Conservation (phyloP, 179 eudicot genomes). For the Heliamphora ciliata region DNA sequence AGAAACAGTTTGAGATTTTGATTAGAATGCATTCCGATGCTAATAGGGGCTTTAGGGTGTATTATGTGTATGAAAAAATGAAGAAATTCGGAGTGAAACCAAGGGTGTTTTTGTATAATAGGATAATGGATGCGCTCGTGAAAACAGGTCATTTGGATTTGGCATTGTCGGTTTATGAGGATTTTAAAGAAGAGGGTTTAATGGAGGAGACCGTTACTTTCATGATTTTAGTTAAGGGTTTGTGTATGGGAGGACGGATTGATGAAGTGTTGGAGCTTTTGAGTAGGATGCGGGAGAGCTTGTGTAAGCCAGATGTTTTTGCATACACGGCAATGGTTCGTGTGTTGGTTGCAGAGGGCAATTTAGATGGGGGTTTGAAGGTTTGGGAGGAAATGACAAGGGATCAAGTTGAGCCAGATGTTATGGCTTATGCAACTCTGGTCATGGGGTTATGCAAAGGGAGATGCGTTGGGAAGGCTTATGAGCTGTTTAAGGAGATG, state of each 20-base stretch:
- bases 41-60: constrained; percentile 78
- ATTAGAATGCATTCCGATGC: constrained; percentile 86
- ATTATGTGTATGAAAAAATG: constrained; percentile 87
- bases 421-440: constrained; percentile 75
- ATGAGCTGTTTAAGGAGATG: constrained; percentile 74
- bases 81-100: constrained; percentile 82
- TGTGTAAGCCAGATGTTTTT: constrained; percentile 87
- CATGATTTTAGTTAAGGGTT: constrained; percentile 84
- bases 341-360: constrained; percentile 54
- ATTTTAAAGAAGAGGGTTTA: constrained; percentile 66
- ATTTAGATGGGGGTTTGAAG: constrained; percentile 75
- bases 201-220: constrained; percentile 76
- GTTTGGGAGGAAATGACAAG: constrained; percentile 84
- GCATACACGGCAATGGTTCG: constrained; percentile 86
- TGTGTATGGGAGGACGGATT: constrained; percentile 63
- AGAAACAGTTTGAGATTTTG: constrained; percentile 93
- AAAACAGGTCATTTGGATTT: constrained; percentile 72
- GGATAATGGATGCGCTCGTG: constrained; percentile 74
- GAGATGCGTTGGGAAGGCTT: constrained; percentile 47
- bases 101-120: constrained; percentile 69
- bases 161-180: constrained; percentile 76
- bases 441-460: constrained; percentile 68
- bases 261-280: constrained; percentile 58
- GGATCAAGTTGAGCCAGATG: constrained; percentile 75
- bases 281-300: constrained; percentile 48